phyloP scores from a whole-genome alignment of 164 flowering plant species.

The Cinnamomum chago region DNA sequence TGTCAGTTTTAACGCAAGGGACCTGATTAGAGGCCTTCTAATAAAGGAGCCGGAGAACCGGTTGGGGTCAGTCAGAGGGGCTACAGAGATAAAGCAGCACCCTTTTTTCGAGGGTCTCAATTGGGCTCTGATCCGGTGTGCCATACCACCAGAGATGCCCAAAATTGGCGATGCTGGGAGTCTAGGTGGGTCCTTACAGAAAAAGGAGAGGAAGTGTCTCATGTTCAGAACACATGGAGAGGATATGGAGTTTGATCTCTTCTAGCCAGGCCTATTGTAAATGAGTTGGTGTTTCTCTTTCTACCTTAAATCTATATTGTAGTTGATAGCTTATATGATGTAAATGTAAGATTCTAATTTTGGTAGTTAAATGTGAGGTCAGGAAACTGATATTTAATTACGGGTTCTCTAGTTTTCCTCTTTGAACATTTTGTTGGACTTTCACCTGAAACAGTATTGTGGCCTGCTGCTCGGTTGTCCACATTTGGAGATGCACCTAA shows the following conservation, averaged over 20 bases:
- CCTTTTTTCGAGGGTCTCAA: constrained; percentile 77
- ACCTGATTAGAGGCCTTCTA: constrained; percentile 56
- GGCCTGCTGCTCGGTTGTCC: no score
- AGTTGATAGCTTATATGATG: no score
- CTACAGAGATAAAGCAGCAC: constrained; percentile 81
- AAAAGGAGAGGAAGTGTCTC: constrained; percentile 22
- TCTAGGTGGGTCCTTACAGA: constrained; percentile 10
- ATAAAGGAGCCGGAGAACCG: constrained; percentile 71
- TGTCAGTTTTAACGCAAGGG: constrained; percentile 64
- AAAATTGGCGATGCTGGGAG: constrained; percentile 29
- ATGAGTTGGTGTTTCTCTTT: no score
- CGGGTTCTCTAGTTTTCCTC: no score
- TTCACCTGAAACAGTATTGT: no score
- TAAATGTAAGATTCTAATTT: no score
- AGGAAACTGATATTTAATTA: no score
- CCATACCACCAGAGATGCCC: constrained; percentile 71
- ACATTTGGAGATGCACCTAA: no score
- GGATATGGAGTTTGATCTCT: constrained; percentile 50
- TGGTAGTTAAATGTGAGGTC: no score
- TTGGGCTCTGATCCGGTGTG: constrained; percentile 79
- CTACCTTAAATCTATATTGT: no score
- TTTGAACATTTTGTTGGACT: no score
- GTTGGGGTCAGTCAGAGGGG: constrained; percentile 72
- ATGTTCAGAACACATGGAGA: constrained; percentile 17
- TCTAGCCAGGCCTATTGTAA: constrained; percentile 26